These are phyloP conservation scores for Talaromyces funiculosus DNA, from an alignment of 2,329 filamentous ascomycete species.

Conservation along the genomic window DNA sequence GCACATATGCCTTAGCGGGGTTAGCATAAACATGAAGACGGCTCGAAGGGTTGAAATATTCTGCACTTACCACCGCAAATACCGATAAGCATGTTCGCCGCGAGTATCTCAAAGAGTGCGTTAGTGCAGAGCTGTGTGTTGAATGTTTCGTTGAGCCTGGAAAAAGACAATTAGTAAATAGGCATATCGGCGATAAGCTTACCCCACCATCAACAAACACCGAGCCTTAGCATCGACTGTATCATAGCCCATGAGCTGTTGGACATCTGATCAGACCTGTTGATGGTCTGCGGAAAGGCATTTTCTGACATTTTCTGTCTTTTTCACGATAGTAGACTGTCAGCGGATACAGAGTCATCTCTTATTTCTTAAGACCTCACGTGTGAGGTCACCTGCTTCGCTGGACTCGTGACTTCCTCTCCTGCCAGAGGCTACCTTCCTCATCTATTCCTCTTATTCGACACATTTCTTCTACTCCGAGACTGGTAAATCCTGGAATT, in stretches of 20 bases:
- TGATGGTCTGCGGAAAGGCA: neutral
- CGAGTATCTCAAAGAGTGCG: neutral
- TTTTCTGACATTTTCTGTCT: neutral
- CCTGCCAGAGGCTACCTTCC: neutral
- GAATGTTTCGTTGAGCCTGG: neutral
- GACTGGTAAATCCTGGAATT: neutral
- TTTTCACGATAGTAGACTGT: neutral
- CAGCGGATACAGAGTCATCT: neutral
- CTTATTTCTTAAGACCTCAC: neutral
- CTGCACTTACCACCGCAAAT: conserved; percentile 43
- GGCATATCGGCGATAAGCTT: neutral
- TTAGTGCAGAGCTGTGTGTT: neutral
- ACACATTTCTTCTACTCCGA: neutral
- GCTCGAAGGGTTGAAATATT: neutral
- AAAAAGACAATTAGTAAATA: no score
- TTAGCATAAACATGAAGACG: conserved; percentile 6
- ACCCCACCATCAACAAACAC: conserved; percentile 9
- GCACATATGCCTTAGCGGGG: conserved; percentile 71
- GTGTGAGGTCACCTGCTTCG: neutral
- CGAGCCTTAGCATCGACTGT: neutral
- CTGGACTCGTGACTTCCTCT: conserved; percentile 7
- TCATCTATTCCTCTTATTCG: neutral
- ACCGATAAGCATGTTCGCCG: conserved; percentile 49
- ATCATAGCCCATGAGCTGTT: neutral
- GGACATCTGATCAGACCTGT: neutral